Base-by-base conservation (phyloP, 2,329 filamentous ascomycete species). In the Hypocrella siamensis region DNA sequence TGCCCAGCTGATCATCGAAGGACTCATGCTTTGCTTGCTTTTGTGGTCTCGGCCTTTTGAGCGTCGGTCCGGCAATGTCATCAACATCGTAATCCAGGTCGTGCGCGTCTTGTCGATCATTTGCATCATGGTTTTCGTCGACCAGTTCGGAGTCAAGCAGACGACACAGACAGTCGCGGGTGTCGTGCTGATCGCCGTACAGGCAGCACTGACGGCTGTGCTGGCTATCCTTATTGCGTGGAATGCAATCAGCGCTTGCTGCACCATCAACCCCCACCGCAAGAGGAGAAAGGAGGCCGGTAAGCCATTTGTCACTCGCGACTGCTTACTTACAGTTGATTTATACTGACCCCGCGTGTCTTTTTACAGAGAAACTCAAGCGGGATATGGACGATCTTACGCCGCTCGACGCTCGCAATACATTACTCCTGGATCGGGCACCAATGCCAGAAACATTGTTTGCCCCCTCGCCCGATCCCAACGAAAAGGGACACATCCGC, bases 101-200 rank as follows among this genome's bases (percentile, higher is more conserved):
- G 84, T 94, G 14, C 81, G 90, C 27, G 79, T 93, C 10, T 60
- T 94, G 31, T 94, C 88, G 0, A 80, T 94, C 6, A 67, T 73
- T 33, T 93, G 86, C 58, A 83, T 96, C 44, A 60, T 98, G 41
- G 66, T 96, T 31, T 98, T 96, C 46, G 88, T 96, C 18, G 80
- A 96, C 50, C 79, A 96, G 57, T 75, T 98, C 33, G 82, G 81
- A 35, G 78, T 98, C 43, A 69, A 75, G 5, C 78, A 94, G 54
- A 93, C 86, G 8, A 94, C 88, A 8, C 84, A 94, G 62, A 96
- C 90, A 0, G 72, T 96, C 31, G 88, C 83, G 12, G 90, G 90
- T 34, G 73, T 96, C n/a, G 82, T 85, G 12, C 67, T 98, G 36
- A 90, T 96, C 42, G 83, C 77, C n/a, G 68, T 96, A 5, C 90